Conservation (phyloP, 2,329 filamentous ascomycete genomes). For the Pochonia chlamydosporia region DNA sequence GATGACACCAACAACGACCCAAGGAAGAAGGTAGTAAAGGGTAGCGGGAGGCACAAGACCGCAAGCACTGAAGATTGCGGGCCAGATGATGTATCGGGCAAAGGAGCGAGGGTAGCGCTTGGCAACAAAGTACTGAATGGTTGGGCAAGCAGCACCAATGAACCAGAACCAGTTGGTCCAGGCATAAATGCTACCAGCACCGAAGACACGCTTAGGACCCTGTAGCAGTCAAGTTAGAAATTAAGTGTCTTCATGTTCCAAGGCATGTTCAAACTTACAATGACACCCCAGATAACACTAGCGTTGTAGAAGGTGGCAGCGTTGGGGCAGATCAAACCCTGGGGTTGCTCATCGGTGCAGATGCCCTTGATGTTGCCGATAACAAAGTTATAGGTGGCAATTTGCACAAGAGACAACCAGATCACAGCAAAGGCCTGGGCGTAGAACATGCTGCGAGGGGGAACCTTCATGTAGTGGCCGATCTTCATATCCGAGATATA, state of each 20-base stretch:
- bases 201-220: slow-evolving; percentile 22
- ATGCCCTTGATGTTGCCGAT: slow-evolving; percentile 43
- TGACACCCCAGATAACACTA: slow-evolving; percentile 54
- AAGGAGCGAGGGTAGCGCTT: slow-evolving; percentile 26
- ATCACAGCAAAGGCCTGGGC: slow-evolving; percentile 31
- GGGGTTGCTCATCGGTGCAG: slow-evolving; percentile 39
- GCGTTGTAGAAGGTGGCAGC: slow-evolving; percentile 53
- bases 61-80: slow-evolving; percentile 43
- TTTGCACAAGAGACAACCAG: slow-evolving; percentile 29
- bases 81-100: slow-evolving; percentile 43
- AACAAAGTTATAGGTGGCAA: slow-evolving; percentile 28
- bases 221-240: neutral
- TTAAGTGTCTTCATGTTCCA: neutral
- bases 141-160: slow-evolving; percentile 39
- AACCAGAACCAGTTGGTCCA: slow-evolving; percentile 48
- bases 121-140: slow-evolving; percentile 40
- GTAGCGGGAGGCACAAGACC: slow-evolving; percentile 47
- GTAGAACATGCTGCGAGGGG: slow-evolving; percentile 40
- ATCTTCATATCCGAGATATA: slow-evolving; percentile 43
- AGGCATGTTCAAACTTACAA: slow-evolving; percentile 25
- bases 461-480: slow-evolving; percentile 46
- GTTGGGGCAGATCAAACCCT: slow-evolving; percentile 49
- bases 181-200: slow-evolving; percentile 29
- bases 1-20: slow-evolving; percentile 46
- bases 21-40: slow-evolving; percentile 46